Percentiles rank a stretch among this genome's conserved stretches.
phyloP scores from a whole-genome alignment of 331 rosid genomes.

The Acacia concinna region DNA sequence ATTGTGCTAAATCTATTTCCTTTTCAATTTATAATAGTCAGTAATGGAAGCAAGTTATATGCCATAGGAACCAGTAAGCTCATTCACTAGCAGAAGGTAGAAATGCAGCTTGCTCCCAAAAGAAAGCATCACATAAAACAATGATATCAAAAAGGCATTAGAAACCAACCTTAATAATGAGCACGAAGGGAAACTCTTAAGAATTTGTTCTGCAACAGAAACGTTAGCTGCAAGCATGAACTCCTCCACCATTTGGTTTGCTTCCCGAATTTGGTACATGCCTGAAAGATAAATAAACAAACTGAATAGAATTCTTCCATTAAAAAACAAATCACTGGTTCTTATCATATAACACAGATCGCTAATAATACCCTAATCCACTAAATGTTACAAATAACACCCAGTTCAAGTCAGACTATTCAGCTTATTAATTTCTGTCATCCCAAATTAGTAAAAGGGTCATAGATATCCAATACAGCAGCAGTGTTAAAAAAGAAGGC shows the following conservation, averaged over 20 bases:
- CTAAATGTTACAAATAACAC: background rate
- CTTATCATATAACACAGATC: background rate
- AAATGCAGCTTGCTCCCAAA: slow-evolving; percentile 18
- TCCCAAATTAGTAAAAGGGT: background rate
- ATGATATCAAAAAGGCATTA: slow-evolving; percentile 13
- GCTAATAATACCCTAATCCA: background rate
- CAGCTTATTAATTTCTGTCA: background rate
- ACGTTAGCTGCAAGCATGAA: slow-evolving; percentile 99
- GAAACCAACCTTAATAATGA: slow-evolving; percentile 73
- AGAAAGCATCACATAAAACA: background rate
- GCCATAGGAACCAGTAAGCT: background rate
- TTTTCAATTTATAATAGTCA: background rate
- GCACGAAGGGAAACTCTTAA: slow-evolving; percentile 69
- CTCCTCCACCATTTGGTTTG: slow-evolving; percentile 99
- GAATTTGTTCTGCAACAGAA: slow-evolving; percentile 89
- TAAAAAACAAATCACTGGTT: background rate
- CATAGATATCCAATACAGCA: background rate
- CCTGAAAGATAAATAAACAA: slow-evolving; percentile 50
- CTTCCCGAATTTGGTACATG: slow-evolving; percentile 97
- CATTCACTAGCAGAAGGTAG: background rate
- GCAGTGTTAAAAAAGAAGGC: background rate
- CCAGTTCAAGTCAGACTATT: slow-evolving; percentile 1
- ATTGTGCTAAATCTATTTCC: background rate
- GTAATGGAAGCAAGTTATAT: background rate
- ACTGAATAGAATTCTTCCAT: slow-evolving; percentile 8